Conservation (phyloP, 306 rosid species). For the Casuarina equisetifolia region DNA sequence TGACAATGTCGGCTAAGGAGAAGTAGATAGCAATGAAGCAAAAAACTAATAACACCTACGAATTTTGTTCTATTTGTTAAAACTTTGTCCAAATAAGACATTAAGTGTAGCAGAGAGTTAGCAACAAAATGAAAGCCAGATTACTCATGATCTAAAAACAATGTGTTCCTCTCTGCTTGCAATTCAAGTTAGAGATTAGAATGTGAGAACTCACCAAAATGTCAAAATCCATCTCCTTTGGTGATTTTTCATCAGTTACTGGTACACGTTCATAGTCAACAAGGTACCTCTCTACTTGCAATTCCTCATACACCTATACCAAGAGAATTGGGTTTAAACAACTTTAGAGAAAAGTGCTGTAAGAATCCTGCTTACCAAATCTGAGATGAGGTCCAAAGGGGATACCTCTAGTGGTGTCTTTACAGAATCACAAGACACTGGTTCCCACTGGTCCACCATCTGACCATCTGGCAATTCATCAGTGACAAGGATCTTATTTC, state of each 20-base stretch:
- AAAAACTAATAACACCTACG: not conserved
- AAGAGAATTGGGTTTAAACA: conserved; percentile 30
- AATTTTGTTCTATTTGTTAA: not conserved
- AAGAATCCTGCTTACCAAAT: conserved; percentile 12
- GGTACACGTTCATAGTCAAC: conserved; percentile 97
- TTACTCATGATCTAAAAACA: conserved; percentile 18
- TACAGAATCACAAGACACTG: conserved; percentile 65
- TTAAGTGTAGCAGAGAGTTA: conserved; percentile 4
- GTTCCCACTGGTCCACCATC: conserved; percentile 99
- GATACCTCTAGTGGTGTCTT: conserved; percentile 84
- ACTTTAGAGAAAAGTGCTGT: conserved; percentile 23
- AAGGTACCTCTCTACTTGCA: conserved; percentile 72
- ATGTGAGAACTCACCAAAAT: conserved; percentile 62
- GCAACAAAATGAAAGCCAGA: conserved; percentile 7
- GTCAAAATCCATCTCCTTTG: conserved; percentile 85
- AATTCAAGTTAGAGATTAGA: conserved; percentile 6
- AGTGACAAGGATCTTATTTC: conserved; percentile 88
- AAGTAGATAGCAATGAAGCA: not conserved
- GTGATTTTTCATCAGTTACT: conserved; percentile 90
- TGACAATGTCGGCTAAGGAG: not conserved
- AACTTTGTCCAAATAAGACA: conserved; percentile 4
- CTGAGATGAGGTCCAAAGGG: conserved; percentile 16
- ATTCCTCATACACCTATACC: conserved; percentile 75
- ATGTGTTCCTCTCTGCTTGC: not conserved
- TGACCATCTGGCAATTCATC: conserved; percentile 98